Evolutionary conservation across 306 rosid species (phyloP).

Genomic region (Pueraria montana): DNA sequence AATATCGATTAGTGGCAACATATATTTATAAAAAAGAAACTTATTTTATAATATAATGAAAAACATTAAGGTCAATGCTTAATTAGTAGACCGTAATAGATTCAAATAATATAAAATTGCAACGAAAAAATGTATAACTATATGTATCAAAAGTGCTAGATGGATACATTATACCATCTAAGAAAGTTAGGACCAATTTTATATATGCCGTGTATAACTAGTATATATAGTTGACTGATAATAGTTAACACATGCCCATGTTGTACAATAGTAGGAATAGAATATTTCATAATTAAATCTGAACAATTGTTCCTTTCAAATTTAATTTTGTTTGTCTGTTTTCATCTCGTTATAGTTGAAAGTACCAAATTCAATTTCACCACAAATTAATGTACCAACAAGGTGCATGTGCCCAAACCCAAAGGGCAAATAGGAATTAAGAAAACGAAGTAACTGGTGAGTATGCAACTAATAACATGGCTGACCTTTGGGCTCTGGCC

Average conservation of each 20-base stretch:
- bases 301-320: background rate
- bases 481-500: conserved; percentile 95
- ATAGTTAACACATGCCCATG: background rate
- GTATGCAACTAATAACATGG: background rate
- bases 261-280: background rate
- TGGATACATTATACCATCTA: background rate
- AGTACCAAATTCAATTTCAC: background rate
- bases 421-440: background rate
- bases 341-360: background rate
- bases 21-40: background rate
- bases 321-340: background rate
- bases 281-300: background rate
- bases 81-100: background rate
- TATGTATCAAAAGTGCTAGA: background rate
- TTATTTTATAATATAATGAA: background rate
- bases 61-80: conserved; percentile 13
- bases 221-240: background rate
- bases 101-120: conserved; percentile 16
- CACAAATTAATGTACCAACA: background rate
- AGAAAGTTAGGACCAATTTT: background rate
- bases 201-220: background rate
- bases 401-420: background rate
- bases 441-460: background rate
- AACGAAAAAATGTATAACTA: background rate
- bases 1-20: conserved; percentile 22